Base-by-base conservation (phyloP, 2,329 filamentous ascomycete genomes). In the Aphanocladium album region DNA sequence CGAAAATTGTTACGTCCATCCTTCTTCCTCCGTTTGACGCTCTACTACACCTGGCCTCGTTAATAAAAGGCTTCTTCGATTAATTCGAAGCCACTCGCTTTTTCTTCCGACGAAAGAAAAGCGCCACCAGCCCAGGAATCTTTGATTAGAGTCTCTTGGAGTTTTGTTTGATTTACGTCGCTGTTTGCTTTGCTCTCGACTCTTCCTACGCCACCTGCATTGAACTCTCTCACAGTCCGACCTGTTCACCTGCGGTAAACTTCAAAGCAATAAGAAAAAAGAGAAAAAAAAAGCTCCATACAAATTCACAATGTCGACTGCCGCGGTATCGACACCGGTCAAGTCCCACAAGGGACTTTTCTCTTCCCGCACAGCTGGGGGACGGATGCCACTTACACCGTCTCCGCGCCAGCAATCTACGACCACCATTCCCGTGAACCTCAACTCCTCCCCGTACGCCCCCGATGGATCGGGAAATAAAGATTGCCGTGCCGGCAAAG, bases 291-390 rank as follows among this genome's bases (percentile, higher is more conserved):
- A 9, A 5, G 5, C 35, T 5, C 9, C 21, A 27, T 6, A 19
- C 16, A 41, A 17, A 9, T 8, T 27, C 76, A 83, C 69, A 74
- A 98, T 98, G 93, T 91, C 93, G 74, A 89, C 79, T 63, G 75
- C 88, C 75, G 79, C 84, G 73, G 86, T 97, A 76, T 90, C 91
- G 70, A 98, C 95, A 63, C 95, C 95, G 63, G 83, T 95, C 74
- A 98, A 97, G 84, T 95, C 90, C 83, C 93, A 96, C 77, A 87
- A 89, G 78, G 91, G 92, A 62, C 84, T 97, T 70, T 97, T 98
- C 81, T 92, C 89, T 67, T 86, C 90, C 68, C 92, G 92, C 74
- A 95, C 93, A 73, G 95, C 93, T 76, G 93, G 93, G 78, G 92
- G 93, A 74, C 91, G 95, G 64, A 93, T 96, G 83, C 93, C 95